Evolutionary conservation across 257 asterid genomes (phyloP).

Genomic region (Henckelia pumila): DNA sequence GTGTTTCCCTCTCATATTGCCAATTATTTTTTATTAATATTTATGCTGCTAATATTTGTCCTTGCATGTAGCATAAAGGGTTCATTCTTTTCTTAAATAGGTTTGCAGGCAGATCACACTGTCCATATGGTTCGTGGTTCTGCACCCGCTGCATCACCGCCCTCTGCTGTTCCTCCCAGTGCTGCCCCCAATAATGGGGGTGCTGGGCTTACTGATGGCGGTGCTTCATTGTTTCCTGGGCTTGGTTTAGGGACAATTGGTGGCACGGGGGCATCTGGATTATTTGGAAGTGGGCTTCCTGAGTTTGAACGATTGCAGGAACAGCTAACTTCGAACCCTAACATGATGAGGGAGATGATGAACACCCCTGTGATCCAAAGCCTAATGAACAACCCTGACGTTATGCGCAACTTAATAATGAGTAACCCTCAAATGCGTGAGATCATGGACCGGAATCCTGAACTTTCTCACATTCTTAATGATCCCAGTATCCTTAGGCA

Average conservation of each 20-base stretch:
- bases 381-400: constrained; percentile 58
- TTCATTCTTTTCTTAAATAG: constrained; percentile 26
- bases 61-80: neutral
- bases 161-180: constrained; percentile 25
- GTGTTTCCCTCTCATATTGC: neutral
- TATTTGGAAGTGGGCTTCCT: constrained; percentile 51
- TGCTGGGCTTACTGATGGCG: constrained; percentile 37
- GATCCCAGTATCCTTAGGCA: constrained; percentile 62
- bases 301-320: constrained; percentile 50
- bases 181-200: constrained; percentile 31
- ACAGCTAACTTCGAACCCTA: constrained; percentile 50
- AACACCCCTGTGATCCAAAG: constrained; percentile 52
- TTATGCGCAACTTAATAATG: constrained; percentile 48
- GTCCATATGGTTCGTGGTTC: constrained; percentile 59
- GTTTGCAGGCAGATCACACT: constrained; percentile 55
- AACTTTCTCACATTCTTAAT: constrained; percentile 52
- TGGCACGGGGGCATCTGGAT: constrained; percentile 38
- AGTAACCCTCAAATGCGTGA: constrained; percentile 70
- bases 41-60: neutral
- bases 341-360: constrained; percentile 55
- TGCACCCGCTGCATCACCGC: constrained; percentile 33
- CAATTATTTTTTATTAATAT: neutral
- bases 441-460: constrained; percentile 57
- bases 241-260: constrained; percentile 37
- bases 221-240: constrained; percentile 43